These are phyloP conservation scores for Malassezia obtusa DNA, from an alignment of 1,284 basidiomycete genomes.

Conservation along the genomic window DNA sequence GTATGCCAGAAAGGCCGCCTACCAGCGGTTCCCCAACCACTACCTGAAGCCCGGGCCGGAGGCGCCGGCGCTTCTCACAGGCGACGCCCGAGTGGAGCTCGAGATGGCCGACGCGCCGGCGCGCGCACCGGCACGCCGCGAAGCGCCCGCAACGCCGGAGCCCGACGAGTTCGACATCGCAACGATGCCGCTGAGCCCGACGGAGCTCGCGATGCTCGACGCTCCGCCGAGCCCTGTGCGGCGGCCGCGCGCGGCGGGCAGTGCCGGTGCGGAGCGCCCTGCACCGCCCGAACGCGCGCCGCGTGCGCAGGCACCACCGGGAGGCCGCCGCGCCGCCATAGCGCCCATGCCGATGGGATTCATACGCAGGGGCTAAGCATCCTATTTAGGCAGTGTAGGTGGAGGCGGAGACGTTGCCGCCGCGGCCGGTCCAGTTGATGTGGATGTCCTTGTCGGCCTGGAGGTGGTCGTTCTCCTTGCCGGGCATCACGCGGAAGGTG, in stretches of 20 bases:
- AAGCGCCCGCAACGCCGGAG: not conserved
- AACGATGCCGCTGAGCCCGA: slow-evolving; percentile 11
- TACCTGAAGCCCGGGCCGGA: slow-evolving; percentile 6
- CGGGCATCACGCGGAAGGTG: slow-evolving; percentile 38
- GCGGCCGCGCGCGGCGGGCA: not conserved
- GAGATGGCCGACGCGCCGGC: slow-evolving; percentile 4
- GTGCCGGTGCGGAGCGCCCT: not conserved
- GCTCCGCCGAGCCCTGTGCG: not conserved
- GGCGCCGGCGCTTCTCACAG: slow-evolving; percentile 2
- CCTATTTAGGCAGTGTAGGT: slow-evolving; percentile 71
- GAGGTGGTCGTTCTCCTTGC: slow-evolving; percentile 30
- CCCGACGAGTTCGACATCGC: slow-evolving; percentile 13
- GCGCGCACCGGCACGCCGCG: not conserved
- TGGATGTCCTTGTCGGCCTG: slow-evolving; percentile 68
- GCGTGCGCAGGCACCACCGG: not conserved
- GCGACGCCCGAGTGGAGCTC: not conserved
- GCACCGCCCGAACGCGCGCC: too few species aligned
- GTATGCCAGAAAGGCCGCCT: slow-evolving; percentile 5
- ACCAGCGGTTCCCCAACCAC: slow-evolving; percentile 15
- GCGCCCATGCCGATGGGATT: slow-evolving; percentile 14
- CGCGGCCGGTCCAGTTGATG: slow-evolving; percentile 71
- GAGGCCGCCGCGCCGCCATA: not conserved
- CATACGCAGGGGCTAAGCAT: not conserved
- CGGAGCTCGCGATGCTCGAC: not conserved
- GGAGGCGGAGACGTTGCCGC: slow-evolving; percentile 82